These are phyloP conservation scores for Rhynchospora tenuis DNA, from an alignment of 176 grass and related monocot genomes.

Conservation along the genomic window DNA sequence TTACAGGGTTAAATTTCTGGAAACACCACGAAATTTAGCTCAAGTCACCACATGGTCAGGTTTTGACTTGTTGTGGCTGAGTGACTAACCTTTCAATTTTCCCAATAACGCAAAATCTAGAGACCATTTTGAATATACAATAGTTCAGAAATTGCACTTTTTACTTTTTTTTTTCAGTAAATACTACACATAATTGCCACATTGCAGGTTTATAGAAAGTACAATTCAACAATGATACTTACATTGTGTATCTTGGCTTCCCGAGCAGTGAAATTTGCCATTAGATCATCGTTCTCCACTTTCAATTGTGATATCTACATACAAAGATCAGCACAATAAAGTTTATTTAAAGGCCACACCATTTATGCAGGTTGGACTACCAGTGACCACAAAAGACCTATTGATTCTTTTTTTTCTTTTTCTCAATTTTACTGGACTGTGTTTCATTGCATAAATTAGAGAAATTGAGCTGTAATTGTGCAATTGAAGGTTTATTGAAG, in stretches of 20 bases:
- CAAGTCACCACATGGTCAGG: not conserved
- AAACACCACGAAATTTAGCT: not conserved
- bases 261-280: not conserved
- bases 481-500: conserved; percentile 2
- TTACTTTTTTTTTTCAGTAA: not conserved
- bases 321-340: not conserved
- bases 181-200: not conserved
- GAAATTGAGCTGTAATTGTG: not conserved
- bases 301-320: not conserved
- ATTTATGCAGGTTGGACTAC: not conserved
- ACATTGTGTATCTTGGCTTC: not conserved
- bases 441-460: not conserved
- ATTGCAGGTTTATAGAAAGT: not conserved
- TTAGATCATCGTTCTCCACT: not conserved
- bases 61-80: not conserved
- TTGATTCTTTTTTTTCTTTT: not conserved
- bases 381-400: not conserved
- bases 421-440: not conserved
- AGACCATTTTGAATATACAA: not conserved
- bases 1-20: not conserved
- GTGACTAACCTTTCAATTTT: not conserved
- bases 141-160: not conserved
- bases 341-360: not conserved
- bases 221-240: not conserved
- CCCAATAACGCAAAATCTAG: not conserved